Percentiles rank a stretch among this genome's conserved stretches.
These are phyloP conservation scores for Nigrospora oryzae DNA, from an alignment of 2,329 filamentous ascomycete genomes.

Conservation along the genomic window DNA sequence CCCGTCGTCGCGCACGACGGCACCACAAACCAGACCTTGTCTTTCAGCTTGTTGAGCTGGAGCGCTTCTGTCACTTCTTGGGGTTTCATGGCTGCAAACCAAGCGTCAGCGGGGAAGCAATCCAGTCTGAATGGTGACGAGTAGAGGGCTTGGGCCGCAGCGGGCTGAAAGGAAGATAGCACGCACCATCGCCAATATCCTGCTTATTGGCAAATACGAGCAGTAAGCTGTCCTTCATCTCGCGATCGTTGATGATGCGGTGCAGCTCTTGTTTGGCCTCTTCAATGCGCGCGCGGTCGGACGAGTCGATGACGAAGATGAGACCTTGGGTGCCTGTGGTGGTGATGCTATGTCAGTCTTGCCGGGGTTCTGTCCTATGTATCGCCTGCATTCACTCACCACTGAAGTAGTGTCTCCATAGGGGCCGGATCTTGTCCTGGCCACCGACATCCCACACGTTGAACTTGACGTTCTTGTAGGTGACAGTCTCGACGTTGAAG, in stretches of 20 bases:
- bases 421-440: conserved; percentile 95
- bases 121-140: conserved; percentile 3
- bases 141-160: not conserved
- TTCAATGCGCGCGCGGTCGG: conserved; percentile 82
- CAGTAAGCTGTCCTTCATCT: conserved; percentile 92
- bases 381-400: conserved; percentile 35
- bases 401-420: conserved; percentile 97
- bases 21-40: conserved; percentile 79
- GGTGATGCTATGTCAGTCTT: too few species aligned
- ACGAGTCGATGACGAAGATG: conserved; percentile 97
- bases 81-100: conserved; percentile 59
- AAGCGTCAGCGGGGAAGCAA: not conserved
- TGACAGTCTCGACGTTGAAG: conserved; percentile 98
- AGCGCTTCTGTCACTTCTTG: conserved; percentile 73
- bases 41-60: conserved; percentile 68
- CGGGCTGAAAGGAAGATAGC: not conserved
- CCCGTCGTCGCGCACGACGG: conserved; percentile 76
- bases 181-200: conserved; percentile 73
- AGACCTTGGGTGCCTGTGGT: conserved; percentile 80
- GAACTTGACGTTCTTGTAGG: conserved; percentile 99
- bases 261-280: conserved; percentile 91
- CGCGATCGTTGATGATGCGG: conserved; percentile 94
- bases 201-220: conserved; percentile 99
- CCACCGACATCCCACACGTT: conserved; percentile 99
- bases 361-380: too few species aligned